Conservation (phyloP, 192 early-diverging fungal genomes). For the Coemansia sp. region DNA sequence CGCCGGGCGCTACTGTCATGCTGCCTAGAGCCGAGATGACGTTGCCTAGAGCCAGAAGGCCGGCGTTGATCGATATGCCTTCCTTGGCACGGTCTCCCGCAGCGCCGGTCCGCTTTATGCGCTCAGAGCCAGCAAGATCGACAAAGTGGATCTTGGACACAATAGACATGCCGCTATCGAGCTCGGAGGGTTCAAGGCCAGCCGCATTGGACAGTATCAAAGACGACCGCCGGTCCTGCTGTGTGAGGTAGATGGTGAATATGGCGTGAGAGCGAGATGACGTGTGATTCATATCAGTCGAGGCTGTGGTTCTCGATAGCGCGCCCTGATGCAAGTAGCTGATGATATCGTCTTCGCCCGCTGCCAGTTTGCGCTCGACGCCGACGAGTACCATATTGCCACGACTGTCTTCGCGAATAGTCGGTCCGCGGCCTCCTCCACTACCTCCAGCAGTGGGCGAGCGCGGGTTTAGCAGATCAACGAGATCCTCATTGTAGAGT, state of each 20-base stretch:
- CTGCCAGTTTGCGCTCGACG: constrained; percentile 75
- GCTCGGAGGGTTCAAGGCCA: constrained; percentile 3
- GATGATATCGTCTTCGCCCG: constrained; percentile 69
- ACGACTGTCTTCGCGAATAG: constrained; percentile 82
- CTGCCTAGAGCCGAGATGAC: constrained; percentile 96
- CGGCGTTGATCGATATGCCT: constrained; percentile 97
- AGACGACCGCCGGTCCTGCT: constrained; percentile 67
- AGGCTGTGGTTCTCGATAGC: constrained; percentile 78
- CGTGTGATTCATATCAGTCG: constrained; percentile 96
- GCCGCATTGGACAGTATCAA: background rate
- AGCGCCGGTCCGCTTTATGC: constrained; percentile 92
- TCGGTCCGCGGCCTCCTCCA: constrained; percentile 55
- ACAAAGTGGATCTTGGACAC: constrained; percentile 98
- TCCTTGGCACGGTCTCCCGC: constrained; percentile 94
- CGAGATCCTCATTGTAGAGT: constrained; percentile 95
- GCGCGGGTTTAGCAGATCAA: constrained; percentile 74
- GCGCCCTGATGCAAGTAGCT: constrained; percentile 71
- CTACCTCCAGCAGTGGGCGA: constrained; percentile 25
- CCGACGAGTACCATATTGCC: constrained; percentile 88
- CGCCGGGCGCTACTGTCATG: constrained; percentile 12
- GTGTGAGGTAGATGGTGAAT: constrained; percentile 84
- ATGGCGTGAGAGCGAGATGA: constrained; percentile 97
- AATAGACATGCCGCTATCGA: constrained; percentile 39
- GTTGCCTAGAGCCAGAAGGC: constrained; percentile 94
- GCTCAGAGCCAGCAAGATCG: constrained; percentile 96